Evolutionary conservation across 306 rosid species (phyloP).

Genomic region (Glycine latifolia): DNA sequence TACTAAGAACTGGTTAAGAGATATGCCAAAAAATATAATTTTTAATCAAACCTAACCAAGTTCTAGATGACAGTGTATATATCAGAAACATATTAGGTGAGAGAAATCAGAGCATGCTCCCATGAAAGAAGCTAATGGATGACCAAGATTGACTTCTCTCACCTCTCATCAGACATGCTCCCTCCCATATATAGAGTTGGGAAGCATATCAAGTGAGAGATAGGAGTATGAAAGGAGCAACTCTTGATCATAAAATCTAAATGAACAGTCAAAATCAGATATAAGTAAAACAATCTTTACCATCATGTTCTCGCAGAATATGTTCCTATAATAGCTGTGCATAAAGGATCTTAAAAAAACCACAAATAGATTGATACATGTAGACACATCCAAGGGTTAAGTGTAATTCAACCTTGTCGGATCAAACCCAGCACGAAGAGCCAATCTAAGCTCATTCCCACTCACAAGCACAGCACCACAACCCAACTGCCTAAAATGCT

Average conservation of each 20-base stretch:
- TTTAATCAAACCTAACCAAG: conserved; percentile 19
- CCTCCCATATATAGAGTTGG: too few species aligned
- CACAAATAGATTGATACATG: conserved; percentile 13
- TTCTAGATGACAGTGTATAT: background rate
- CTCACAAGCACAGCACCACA: conserved; percentile 98
- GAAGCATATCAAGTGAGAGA: too few species aligned
- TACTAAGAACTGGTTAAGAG: background rate
- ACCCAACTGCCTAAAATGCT: conserved; percentile 84
- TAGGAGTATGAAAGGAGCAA: too few species aligned
- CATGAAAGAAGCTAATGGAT: background rate
- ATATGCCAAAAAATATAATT: background rate
- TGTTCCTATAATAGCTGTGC: background rate
- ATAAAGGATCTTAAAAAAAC: background rate
- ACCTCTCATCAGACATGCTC: background rate
- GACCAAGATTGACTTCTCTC: background rate
- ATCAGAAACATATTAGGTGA: background rate
- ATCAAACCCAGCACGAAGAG: conserved; percentile 85
- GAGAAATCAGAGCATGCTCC: background rate
- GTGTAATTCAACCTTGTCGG: conserved; percentile 68
- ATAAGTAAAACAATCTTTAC: background rate
- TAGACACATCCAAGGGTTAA: conserved; percentile 1
- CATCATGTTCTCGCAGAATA: background rate
- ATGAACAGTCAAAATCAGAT: background rate
- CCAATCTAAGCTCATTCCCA: conserved; percentile 89
- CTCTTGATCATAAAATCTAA: background rate